Base-by-base conservation (phyloP, 140 eudicot species). In the Oenanthe javanica region DNA sequence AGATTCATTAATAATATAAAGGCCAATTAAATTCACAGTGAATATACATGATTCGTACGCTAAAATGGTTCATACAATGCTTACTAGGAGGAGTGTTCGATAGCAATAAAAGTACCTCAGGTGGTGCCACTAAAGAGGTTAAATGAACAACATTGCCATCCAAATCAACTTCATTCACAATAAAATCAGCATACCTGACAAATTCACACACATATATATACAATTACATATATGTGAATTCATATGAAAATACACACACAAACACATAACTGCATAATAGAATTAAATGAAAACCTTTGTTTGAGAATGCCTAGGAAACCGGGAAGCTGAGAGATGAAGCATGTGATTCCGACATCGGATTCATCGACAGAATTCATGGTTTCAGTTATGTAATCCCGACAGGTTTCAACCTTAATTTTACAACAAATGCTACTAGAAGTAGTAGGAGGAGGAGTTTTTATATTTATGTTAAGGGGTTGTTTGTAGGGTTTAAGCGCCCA, bases 281-380 rank as follows among this genome's bases (percentile, higher is more conserved):
- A n/a, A n/a, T n/a, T n/a, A n/a, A n/a, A n/a, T n/a, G n/a, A n/a
- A n/a, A 1, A 89, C 99, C 99, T 89, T 86, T 94, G 99, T 84
- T 94, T 94, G 81, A 94, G 97, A 77, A 94, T 88, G 84, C 95
- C 99, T 61, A 93, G 90, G 72, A 94, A 94, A 45, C 99, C 99
- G 54, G 99, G 93, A 74, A 94, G 96, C 27, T 84, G 79, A 14
- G 99, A 94, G 75, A 94, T 90, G 88, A 87, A 94, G 88, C 96
- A 94, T 47, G 82, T 79, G 72, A 94, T 94, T 70, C 99, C 99
- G 14, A 92, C 97, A 82, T 94, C 96, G 25, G 93, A 64, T 83
- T 94, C 99, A 25, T 90, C 92, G 1, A 93, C 79, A 0, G 87
- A 52, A 72, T 66, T 81, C 92, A 89, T 88, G 80, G 79, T 80